Percentiles rank a stretch among this genome's conserved stretches.
Conservation (phyloP, 2,329 filamentous ascomycete species). For the Neofusicoccum laricinum region DNA sequence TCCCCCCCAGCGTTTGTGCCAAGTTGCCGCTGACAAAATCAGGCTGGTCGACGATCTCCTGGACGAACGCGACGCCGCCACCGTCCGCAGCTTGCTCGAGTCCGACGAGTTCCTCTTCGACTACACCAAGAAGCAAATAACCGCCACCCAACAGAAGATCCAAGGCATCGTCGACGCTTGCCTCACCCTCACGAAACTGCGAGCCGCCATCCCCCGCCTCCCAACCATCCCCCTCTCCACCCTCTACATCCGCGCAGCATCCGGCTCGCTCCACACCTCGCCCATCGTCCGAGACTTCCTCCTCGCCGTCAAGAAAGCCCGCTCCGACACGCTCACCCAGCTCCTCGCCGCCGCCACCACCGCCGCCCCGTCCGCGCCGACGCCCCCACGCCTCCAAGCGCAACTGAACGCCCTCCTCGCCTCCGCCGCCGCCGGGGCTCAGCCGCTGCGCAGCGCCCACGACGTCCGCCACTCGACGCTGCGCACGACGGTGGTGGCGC, state of each 20-base stretch:
- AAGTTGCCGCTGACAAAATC: constrained; percentile 15
- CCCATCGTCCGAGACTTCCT: constrained; percentile 54
- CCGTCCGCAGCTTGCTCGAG: constrained; percentile 56
- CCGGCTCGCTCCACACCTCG: constrained; percentile 53
- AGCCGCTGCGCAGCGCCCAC: constrained; percentile 68
- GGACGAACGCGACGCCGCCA: constrained; percentile 34
- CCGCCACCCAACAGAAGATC: constrained; percentile 39
- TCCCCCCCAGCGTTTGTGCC: neutral
- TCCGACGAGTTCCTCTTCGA: constrained; percentile 56
- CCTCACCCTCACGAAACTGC: constrained; percentile 34
- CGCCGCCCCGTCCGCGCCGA: neutral
- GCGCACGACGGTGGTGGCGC: constrained; percentile 74
- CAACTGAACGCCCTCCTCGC: constrained; percentile 7
- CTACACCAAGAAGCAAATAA: constrained; percentile 36
- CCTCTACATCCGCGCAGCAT: constrained; percentile 62
- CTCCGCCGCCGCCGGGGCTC: constrained; percentile 9
- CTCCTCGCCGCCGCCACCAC: constrained; percentile 39
- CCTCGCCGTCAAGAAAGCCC: constrained; percentile 58
- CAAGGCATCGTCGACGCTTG: constrained; percentile 38
- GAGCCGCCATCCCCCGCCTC: constrained; percentile 36
- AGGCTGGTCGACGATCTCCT: constrained; percentile 40
- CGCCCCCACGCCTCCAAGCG: neutral
- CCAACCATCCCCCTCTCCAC: constrained; percentile 38
- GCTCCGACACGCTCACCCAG: constrained; percentile 51
- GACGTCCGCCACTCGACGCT: constrained; percentile 67